A percentile compares a stretch with the other conserved stretches of the same genome.
phyloP scores from a whole-genome alignment of 768 basidiomycete species.

The Hypholoma fasciculare region DNA sequence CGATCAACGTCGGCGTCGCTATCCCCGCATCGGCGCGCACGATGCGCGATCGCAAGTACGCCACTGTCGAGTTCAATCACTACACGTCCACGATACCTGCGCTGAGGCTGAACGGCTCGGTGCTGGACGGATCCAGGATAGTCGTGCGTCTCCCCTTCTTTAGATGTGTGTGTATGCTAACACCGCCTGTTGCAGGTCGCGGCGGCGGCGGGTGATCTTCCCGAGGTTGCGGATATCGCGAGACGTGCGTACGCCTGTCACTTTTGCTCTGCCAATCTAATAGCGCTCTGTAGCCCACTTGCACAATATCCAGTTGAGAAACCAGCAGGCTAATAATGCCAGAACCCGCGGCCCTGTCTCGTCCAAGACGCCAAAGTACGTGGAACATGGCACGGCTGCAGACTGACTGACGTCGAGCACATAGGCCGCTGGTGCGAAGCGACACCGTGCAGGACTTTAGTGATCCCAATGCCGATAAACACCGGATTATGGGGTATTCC shows the following conservation, averaged over 20 bases:
- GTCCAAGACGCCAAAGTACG: too few species aligned
- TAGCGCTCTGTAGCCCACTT: constrained; percentile 1
- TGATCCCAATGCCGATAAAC: constrained; percentile 21
- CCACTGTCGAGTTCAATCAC: constrained; percentile 45
- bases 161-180: not conserved
- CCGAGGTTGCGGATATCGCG: constrained; percentile 36
- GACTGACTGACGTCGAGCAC: not conserved
- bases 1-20: constrained; percentile 19
- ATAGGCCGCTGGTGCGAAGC: constrained; percentile 19
- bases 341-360: not conserved
- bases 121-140: constrained; percentile 37
- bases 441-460: constrained; percentile 23
- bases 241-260: constrained; percentile 18
- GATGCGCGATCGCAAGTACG: constrained; percentile 47
- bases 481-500: constrained; percentile 29
- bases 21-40: constrained; percentile 12
- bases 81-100: constrained; percentile 39
- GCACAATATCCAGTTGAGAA: constrained; percentile 1
- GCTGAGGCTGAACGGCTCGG: constrained; percentile 34
- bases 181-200: constrained; percentile 29
- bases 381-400: not conserved
- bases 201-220: constrained; percentile 35
- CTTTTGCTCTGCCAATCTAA: not conserved
- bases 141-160: constrained; percentile 33
- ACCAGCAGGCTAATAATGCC: not conserved